Conservation (phyloP, 208 protist genomes). For the Novymonas esmeraldas region DNA sequence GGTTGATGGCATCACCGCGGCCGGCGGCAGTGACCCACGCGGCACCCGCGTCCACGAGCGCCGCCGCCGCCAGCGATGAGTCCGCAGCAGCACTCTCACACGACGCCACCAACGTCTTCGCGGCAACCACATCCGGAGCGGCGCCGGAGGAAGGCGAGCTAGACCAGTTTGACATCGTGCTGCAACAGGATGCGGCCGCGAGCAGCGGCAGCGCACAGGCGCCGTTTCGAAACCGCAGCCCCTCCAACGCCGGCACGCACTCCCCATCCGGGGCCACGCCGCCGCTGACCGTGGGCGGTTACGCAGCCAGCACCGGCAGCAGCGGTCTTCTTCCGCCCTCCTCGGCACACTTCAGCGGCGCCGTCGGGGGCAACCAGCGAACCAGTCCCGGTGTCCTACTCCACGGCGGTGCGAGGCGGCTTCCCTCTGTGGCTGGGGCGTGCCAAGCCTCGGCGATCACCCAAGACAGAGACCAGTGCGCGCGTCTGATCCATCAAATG, state of each 20-base stretch:
- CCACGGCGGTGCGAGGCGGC: conserved; percentile 34
- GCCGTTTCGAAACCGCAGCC: conserved; percentile 15
- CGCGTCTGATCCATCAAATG: conserved; percentile 56
- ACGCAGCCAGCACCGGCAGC: conserved; percentile 21
- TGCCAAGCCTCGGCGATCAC: conserved; percentile 46
- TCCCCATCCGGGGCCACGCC: conserved; percentile 32
- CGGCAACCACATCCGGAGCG: conserved; percentile 1
- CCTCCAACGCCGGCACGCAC: conserved; percentile 17
- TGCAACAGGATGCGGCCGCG: conserved; percentile 48
- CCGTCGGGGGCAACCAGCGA: background rate
- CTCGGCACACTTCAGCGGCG: conserved; percentile 4
- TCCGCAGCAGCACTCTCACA: background rate
- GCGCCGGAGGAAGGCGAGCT: conserved; percentile 39
- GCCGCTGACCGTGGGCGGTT: conserved; percentile 16
- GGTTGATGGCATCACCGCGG: conserved; percentile 19
- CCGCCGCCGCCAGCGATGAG: background rate
- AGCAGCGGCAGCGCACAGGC: conserved; percentile 17
- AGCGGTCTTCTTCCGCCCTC: conserved; percentile 6
- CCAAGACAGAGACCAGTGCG: conserved; percentile 42
- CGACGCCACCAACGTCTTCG: conserved; percentile 4
- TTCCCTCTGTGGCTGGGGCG: conserved; percentile 50
- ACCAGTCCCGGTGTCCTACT: conserved; percentile 15
- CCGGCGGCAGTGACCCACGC: background rate
- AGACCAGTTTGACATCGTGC: conserved; percentile 74
- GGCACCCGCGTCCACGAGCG: background rate